phyloP scores from a whole-genome alignment of 2,329 filamentous ascomycete species.

The Myriosclerotinia scirpicola region DNA sequence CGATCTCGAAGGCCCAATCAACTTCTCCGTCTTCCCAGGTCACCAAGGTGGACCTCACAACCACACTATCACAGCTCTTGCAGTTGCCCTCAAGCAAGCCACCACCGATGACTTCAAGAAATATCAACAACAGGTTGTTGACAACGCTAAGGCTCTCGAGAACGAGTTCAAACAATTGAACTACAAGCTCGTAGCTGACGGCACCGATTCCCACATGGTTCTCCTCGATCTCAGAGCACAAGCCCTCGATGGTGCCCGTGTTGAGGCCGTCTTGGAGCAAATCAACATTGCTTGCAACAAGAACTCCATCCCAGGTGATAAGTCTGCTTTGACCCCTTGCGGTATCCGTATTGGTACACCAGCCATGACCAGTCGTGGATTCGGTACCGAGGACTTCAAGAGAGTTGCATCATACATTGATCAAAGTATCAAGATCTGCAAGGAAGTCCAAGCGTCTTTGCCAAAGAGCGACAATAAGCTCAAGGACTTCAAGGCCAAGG shows the following conservation, averaged over 20 bases:
- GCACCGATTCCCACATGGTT: constrained; percentile 97
- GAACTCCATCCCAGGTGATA: constrained; percentile 97
- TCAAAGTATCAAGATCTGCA: constrained; percentile 82
- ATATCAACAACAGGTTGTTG: constrained; percentile 66
- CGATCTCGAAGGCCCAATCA: constrained; percentile 90
- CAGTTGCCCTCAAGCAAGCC: constrained; percentile 92
- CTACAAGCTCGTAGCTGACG: constrained; percentile 91
- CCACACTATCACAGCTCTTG: constrained; percentile 94
- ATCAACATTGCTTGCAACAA: constrained; percentile 76
- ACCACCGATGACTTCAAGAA: constrained; percentile 85
- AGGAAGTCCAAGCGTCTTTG: constrained; percentile 78
- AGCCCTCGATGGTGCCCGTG: constrained; percentile 81
- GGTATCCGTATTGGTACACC: constrained; percentile 96
- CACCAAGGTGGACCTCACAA: constrained; percentile 99
- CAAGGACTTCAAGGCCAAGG: constrained; percentile 98
- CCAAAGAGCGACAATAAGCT: constrained; percentile 99
- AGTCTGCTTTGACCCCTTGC: constrained; percentile 89
- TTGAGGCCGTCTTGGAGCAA: constrained; percentile 86
- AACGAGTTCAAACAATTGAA: constrained; percentile 79
- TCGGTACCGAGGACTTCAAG: constrained; percentile 89
- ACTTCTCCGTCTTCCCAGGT: constrained; percentile 94
- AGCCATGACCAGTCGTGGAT: constrained; percentile 95
- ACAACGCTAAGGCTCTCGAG: constrained; percentile 89
- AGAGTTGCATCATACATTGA: constrained; percentile 89
- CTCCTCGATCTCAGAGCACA: constrained; percentile 89